These are phyloP conservation scores for Artemisia argyi DNA, from an alignment of 129 eudicot genomes.

Conservation along the genomic window DNA sequence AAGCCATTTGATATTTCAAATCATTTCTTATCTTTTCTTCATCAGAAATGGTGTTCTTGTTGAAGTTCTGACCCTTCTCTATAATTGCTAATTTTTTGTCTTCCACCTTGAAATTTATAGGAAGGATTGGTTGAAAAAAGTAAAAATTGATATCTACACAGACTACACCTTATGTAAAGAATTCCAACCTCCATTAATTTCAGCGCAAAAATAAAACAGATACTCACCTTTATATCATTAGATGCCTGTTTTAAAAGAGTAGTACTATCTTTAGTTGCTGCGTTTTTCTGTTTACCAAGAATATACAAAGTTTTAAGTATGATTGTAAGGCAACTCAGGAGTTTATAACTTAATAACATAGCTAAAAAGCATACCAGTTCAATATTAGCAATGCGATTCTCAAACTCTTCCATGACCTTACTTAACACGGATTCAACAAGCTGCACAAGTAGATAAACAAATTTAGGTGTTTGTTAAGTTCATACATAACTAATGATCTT, in stretches of 20 bases:
- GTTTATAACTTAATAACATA: slow-evolving; percentile 15
- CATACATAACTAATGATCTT: neutral
- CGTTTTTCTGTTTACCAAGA: slow-evolving; percentile 44
- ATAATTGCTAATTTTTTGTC: slow-evolving; percentile 26
- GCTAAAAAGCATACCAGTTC: slow-evolving; percentile 53
- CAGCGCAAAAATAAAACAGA: neutral
- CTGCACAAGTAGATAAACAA: slow-evolving; percentile 43
- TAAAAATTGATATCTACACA: slow-evolving; percentile 5
- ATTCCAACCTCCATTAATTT: neutral
- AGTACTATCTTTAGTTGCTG: slow-evolving; percentile 42
- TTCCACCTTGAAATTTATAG: slow-evolving; percentile 31
- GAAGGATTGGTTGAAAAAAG: neutral
- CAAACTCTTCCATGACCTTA: slow-evolving; percentile 94
- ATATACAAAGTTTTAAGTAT: slow-evolving; percentile 18
- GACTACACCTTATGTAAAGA: neutral
- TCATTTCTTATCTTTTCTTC: slow-evolving; percentile 49
- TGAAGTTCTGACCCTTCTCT: slow-evolving; percentile 34
- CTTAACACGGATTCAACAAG: slow-evolving; percentile 82
- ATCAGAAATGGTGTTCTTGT: slow-evolving; percentile 33
- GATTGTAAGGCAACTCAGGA: slow-evolving; percentile 3
- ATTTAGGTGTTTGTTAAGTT: neutral
- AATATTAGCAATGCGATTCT: slow-evolving; percentile 61
- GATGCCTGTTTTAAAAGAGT: slow-evolving; percentile 30
- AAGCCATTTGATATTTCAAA: slow-evolving; percentile 51
- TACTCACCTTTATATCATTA: slow-evolving; percentile 45